phyloP scores from a whole-genome alignment of 108 stramenopile genomes.

The Cyclostephanos tholiformis region DNA sequence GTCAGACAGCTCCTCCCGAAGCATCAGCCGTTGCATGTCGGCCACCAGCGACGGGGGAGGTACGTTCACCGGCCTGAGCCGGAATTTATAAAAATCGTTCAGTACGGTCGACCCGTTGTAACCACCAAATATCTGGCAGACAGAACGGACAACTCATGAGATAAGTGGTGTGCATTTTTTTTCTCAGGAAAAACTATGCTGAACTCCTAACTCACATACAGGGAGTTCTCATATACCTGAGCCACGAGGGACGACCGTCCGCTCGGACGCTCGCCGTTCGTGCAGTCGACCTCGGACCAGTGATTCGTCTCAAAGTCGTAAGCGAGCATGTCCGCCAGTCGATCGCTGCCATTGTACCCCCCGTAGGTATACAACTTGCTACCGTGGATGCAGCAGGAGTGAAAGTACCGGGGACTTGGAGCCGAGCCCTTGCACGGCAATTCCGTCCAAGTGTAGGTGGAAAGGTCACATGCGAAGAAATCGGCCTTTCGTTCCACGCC shows the following conservation, averaged over 20 bases:
- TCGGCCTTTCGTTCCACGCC: conserved; percentile 92
- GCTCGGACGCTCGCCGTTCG: conserved; percentile 71
- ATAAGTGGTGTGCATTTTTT: too few species aligned
- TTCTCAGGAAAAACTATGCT: too few species aligned
- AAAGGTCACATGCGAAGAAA: conserved; percentile 88
- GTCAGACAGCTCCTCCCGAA: conserved; percentile 81
- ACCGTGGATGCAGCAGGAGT: conserved; percentile 89
- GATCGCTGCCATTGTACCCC: conserved; percentile 87
- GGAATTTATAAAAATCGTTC: conserved; percentile 94
- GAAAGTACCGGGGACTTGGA: conserved; percentile 92
- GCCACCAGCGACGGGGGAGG: conserved; percentile 76
- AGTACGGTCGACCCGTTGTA: conserved; percentile 88
- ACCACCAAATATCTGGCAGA: conserved; percentile 91
- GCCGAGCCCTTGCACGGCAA: conserved; percentile 81
- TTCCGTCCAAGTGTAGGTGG: conserved; percentile 88
- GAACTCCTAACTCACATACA: too few species aligned
- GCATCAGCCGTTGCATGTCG: conserved; percentile 81
- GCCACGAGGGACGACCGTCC: conserved; percentile 91
- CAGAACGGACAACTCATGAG: too few species aligned
- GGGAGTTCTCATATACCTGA: conserved; percentile 85
- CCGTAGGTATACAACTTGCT: conserved; percentile 91
- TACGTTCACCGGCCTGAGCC: conserved; percentile 78
- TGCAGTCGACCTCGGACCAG: conserved; percentile 74
- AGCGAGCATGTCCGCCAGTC: conserved; percentile 89
- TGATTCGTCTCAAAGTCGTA: conserved; percentile 81